A percentile compares a stretch with the other conserved stretches of the same genome.
Evolutionary conservation across 371 early-diverging fungal genomes (phyloP).

Genomic region (Zychaea mexicana): DNA sequence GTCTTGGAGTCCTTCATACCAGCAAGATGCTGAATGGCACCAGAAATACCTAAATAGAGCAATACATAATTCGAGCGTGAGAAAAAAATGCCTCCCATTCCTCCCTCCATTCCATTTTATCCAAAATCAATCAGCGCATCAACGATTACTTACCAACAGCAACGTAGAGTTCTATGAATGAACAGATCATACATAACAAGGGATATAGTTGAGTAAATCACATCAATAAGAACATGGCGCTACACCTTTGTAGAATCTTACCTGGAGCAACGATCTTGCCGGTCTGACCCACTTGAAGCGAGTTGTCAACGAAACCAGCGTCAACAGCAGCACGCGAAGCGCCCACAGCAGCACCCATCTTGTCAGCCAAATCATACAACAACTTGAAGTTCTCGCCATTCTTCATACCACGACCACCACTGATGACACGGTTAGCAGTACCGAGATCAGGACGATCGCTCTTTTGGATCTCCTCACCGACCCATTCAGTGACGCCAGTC

Average conservation of each 20-base stretch:
- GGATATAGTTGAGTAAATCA: background rate
- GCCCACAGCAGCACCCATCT: slow-evolving; percentile 94
- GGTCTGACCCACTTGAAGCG: slow-evolving; percentile 97
- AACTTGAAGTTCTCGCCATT: slow-evolving; percentile 94
- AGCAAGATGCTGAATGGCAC: slow-evolving; percentile 97
- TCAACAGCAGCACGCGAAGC: slow-evolving; percentile 98
- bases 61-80: background rate
- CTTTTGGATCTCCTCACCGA: slow-evolving; percentile 90
- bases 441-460: slow-evolving; percentile 95
- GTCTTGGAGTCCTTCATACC: slow-evolving; percentile 99
- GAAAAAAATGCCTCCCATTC: slow-evolving; percentile 1
- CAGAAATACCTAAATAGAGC: slow-evolving; percentile 79
- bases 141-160: slow-evolving; percentile 71
- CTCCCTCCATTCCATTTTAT: background rate
- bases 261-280: slow-evolving; percentile 97
- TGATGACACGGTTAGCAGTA: slow-evolving; percentile 86
- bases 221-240: background rate
- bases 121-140: background rate
- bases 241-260: slow-evolving; percentile 12
- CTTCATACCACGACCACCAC: slow-evolving; percentile 97
- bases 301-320: slow-evolving; percentile 96
- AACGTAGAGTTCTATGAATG: slow-evolving; percentile 81
- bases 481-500: slow-evolving; percentile 73
- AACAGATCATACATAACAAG: background rate
- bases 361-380: slow-evolving; percentile 92